Base-by-base conservation (phyloP, 225 moss, liverwort and hornwort genomes). In the Pleurozium schreberi region DNA sequence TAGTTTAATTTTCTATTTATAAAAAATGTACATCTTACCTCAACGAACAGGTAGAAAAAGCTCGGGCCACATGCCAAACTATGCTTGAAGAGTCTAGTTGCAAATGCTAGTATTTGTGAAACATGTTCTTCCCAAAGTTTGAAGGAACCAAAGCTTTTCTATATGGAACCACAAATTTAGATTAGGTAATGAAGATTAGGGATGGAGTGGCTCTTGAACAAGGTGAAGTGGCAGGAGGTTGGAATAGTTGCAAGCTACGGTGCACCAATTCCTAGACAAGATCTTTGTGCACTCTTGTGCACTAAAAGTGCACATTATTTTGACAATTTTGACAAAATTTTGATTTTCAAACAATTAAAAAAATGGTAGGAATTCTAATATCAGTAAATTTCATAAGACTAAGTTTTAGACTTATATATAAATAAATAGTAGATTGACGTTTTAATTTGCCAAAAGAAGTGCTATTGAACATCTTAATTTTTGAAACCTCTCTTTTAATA, bases 121-220 rank as follows among this genome's bases (percentile, higher is more conserved):
- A 43, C 3, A 27, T 27, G 1, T 27, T 43, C 16, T 27, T 43
- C n/a, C 0, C 9, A 26, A 42, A 42, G 26, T 42, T 70, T 42
- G 14, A n/a, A n/a, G n/a, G n/a, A n/a, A n/a, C n/a, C n/a, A n/a
- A n/a, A 69, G 33, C 23, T 68, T 14, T 8, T 69, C 0, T 14
- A 0, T 14, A 14, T 14, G 0, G 6, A 69, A 4, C 5, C 3
- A 8, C 23, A 69, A 69, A 40, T 25, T 69, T 25, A 40, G n/a
- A n/a, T n/a, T n/a, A n/a, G n/a, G n/a, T n/a, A n/a, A n/a, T n/a
- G 8, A 40, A 40, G 40, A 4, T 0, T 8, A 13, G 0, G 7
- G 14, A 25, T 25, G 8, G 4, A 40, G 40, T 25, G 3, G 14
- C 7, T 25, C 8, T 69, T 40, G 3, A n/a, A 40, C 0, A 40